These are phyloP conservation scores for Tetragonia tetragonoides DNA, from an alignment of 148 eudicot species.

Conservation along the genomic window DNA sequence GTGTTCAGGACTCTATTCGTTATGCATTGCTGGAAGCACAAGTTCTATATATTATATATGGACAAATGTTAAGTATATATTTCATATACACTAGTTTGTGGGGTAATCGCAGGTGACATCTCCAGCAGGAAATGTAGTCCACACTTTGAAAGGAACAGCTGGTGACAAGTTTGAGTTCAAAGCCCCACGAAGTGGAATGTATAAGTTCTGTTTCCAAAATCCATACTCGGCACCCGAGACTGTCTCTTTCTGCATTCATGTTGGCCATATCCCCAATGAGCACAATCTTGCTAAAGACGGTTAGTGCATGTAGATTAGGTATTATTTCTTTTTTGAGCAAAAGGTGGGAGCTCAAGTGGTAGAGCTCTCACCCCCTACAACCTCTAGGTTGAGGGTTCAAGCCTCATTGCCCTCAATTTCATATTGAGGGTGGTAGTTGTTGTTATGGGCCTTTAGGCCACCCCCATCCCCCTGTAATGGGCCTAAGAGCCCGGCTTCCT, in stretches of 20 bases:
- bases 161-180: constrained; percentile 87
- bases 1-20: not conserved
- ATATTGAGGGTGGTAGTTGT: no score
- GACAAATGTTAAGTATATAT: not conserved
- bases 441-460: no score
- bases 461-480: no score
- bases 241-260: constrained; percentile 86
- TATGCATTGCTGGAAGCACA: not conserved
- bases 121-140: constrained; percentile 63
- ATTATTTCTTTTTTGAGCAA: not conserved
- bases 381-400: no score
- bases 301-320: constrained; percentile 32
- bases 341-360: no score
- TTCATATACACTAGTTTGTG: not conserved
- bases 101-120: constrained; percentile 65
- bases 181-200: constrained; percentile 89
- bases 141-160: constrained; percentile 71
- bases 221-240: constrained; percentile 72
- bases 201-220: constrained; percentile 88
- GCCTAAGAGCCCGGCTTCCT: no score
- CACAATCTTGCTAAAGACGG: constrained; percentile 95
- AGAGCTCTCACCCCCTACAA: no score
- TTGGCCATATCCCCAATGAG: constrained; percentile 85
- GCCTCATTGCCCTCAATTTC: no score
- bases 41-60: not conserved